Evolutionary conservation across 225 moss, liverwort and hornwort species (phyloP).

Genomic region (Thuidium tamariscinum): DNA sequence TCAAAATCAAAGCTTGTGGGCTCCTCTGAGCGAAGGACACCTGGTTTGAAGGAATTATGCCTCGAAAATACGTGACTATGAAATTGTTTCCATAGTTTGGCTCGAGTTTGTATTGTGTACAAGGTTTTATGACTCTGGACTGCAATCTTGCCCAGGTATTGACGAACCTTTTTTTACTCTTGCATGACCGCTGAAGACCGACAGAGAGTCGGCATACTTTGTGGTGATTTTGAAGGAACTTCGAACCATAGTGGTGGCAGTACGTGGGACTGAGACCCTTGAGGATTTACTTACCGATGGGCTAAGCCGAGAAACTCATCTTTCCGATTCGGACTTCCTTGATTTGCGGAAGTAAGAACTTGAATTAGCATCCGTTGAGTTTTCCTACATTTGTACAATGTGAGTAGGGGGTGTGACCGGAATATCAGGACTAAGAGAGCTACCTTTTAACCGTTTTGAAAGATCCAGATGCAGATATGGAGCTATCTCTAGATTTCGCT

Average conservation of each 20-base stretch:
- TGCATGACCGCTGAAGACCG: constrained; percentile 19
- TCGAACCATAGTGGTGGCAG: constrained; percentile 35
- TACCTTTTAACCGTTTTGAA: background rate
- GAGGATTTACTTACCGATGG: constrained; percentile 53
- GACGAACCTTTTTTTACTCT: background rate
- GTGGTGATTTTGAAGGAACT: constrained; percentile 32
- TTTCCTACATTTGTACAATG: background rate
- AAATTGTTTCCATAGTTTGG: background rate
- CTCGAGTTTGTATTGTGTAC: background rate
- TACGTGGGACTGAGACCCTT: constrained; percentile 47
- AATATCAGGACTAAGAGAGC: no score
- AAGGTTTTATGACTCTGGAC: background rate
- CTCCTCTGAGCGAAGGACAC: background rate
- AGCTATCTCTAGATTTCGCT: background rate
- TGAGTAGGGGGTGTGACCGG: background rate
- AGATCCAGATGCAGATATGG: background rate
- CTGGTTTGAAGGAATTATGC: background rate
- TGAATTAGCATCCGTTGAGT: background rate
- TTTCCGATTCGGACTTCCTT: constrained; percentile 54
- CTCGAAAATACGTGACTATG: background rate
- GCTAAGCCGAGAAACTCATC: constrained; percentile 19
- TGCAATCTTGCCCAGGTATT: background rate
- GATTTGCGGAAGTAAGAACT: constrained; percentile 59
- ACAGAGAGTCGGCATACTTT: constrained; percentile 39
- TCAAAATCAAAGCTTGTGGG: background rate